These are phyloP conservation scores for Buddleja alternifolia DNA, from an alignment of 257 asterid genomes.

Conservation along the genomic window DNA sequence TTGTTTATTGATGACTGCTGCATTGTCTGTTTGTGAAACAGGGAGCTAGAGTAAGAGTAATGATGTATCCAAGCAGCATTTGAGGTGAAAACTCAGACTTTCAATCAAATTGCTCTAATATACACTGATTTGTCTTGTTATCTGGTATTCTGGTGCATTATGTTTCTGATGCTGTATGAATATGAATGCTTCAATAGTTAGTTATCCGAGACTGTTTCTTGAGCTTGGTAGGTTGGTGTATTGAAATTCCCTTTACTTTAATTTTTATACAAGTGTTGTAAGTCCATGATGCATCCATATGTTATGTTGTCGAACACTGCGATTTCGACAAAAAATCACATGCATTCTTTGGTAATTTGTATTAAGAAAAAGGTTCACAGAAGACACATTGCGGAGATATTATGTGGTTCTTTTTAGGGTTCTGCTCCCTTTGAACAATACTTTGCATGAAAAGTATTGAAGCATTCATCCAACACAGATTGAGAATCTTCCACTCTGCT, in stretches of 20 bases:
- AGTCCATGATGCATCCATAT: not conserved
- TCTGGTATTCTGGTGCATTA: not conserved
- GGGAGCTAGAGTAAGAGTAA: constrained; percentile 64
- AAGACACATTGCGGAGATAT: not conserved
- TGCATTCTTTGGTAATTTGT: not conserved
- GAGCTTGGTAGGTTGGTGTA: not conserved
- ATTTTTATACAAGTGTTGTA: not conserved
- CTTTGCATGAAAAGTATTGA: not conserved
- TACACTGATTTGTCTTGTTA: not conserved
- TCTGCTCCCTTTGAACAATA: not conserved
- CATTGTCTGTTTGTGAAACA: constrained; percentile 30
- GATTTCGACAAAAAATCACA: not conserved
- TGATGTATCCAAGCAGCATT: constrained; percentile 71
- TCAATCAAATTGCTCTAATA: not conserved
- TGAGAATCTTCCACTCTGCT: not conserved
- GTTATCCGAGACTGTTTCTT: not conserved
- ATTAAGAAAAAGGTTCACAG: not conserved
- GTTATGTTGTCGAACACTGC: not conserved
- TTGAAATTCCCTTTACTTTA: not conserved
- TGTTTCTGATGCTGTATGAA: no score
- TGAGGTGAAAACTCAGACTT: constrained; percentile 38
- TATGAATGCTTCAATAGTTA: not conserved
- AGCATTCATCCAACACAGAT: not conserved
- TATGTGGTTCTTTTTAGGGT: not conserved
- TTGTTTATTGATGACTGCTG: not conserved